Evolutionary conservation across 23 red algal species (phyloP).

Genomic region (Gracilaria domingensis): DNA sequence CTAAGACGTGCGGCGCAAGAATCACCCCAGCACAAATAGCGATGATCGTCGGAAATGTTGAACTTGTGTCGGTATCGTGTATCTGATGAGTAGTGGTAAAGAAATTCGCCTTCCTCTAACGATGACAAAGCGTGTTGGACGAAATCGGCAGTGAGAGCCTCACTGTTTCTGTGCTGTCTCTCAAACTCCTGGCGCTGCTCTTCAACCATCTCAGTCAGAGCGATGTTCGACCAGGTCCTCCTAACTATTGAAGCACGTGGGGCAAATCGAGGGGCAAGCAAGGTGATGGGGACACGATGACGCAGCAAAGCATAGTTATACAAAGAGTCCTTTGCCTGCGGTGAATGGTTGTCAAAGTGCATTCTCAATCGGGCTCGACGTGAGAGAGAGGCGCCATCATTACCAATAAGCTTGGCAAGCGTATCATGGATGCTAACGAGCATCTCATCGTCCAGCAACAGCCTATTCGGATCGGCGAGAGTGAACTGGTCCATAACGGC

Average conservation of each 20-base stretch:
- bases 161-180: slow-evolving; percentile 20
- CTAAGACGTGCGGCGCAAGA: slow-evolving; percentile 52
- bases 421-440: slow-evolving; percentile 71
- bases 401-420: slow-evolving; percentile 71
- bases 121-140: slow-evolving; percentile 56
- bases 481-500: slow-evolving; percentile 96
- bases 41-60: slow-evolving; percentile 61
- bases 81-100: slow-evolving; percentile 63
- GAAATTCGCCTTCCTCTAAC: slow-evolving; percentile 57
- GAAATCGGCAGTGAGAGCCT: slow-evolving; percentile 61
- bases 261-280: slow-evolving; percentile 50
- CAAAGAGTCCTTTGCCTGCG: slow-evolving; percentile 48
- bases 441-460: slow-evolving; percentile 72
- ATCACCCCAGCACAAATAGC: slow-evolving; percentile 57
- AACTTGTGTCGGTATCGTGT: slow-evolving; percentile 58
- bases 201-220: slow-evolving; percentile 60
- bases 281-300: slow-evolving; percentile 61
- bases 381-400: background rate
- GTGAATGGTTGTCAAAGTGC: slow-evolving; percentile 14
- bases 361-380: background rate
- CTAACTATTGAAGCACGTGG: slow-evolving; percentile 1
- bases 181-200: slow-evolving; percentile 40
- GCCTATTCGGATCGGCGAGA: slow-evolving; percentile 67
- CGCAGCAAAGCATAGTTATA: slow-evolving; percentile 63
- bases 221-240: slow-evolving; percentile 59